Percentiles rank a stretch among this genome's conserved stretches.
Evolutionary conservation across 2,329 filamentous ascomycete genomes (phyloP).

Genomic region (Fusarium haematococcum): DNA sequence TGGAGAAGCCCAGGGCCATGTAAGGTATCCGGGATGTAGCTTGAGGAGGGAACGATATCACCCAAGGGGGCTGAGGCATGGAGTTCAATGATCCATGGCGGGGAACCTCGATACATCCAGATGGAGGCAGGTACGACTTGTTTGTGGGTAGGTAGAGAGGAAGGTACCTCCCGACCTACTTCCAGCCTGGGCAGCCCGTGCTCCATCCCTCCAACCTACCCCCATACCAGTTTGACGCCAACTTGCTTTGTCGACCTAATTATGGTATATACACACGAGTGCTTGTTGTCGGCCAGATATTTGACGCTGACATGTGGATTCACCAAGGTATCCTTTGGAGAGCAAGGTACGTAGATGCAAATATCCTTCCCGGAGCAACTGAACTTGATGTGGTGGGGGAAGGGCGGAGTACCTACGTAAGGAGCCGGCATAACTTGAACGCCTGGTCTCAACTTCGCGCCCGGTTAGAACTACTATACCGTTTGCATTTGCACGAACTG

Average conservation of each 20-base stretch:
- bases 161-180: background rate
- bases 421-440: constrained; percentile 3
- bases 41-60: constrained; percentile 36
- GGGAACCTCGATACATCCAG: constrained; percentile 7
- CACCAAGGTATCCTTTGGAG: background rate
- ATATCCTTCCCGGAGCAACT: background rate
- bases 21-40: background rate
- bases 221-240: background rate
- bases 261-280: background rate
- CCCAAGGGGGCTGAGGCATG: constrained; percentile 22
- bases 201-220: background rate
- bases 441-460: constrained; percentile 1
- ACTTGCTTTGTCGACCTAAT: background rate
- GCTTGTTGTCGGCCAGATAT: background rate
- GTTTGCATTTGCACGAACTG: constrained; percentile 10
- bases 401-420: background rate
- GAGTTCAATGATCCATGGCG: background rate
- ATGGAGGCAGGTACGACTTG: background rate
- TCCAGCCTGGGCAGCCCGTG: background rate
- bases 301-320: background rate
- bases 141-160: background rate
- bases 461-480: background rate
- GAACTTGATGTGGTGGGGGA: background rate
- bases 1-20: constrained; percentile 18
- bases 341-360: constrained; percentile 17